Conservation (phyloP, 352 stramenopile species). For the Blastocystis sp. region DNA sequence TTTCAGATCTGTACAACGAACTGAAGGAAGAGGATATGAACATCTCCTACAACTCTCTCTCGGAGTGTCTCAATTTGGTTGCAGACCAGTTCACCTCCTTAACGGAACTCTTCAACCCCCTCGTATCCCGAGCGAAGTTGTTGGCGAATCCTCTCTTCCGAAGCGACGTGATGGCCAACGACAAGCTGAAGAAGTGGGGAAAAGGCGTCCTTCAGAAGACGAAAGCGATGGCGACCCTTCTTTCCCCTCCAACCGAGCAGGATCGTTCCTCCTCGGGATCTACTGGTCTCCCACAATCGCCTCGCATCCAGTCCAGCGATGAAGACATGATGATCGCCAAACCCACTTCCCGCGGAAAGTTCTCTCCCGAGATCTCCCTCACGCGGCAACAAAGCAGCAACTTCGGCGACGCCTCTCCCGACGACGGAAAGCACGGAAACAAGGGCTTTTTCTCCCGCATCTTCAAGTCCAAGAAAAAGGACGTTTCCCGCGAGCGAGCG, state of each 20-base stretch:
- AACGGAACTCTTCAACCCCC: conserved; percentile 29
- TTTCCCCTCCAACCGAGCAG: background rate
- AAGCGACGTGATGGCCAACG: conserved; percentile 21
- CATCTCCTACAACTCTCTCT: conserved; percentile 42
- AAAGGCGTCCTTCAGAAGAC: conserved; percentile 47
- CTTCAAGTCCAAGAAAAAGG: conserved; percentile 40
- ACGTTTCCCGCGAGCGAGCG: background rate
- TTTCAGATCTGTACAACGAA: conserved; percentile 39
- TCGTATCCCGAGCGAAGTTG: conserved; percentile 7
- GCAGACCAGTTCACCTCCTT: conserved; percentile 2
- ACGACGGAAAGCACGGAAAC: background rate
- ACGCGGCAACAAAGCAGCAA: background rate
- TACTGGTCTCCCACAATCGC: no score
- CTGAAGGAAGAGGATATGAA: conserved; percentile 47
- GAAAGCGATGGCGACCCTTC: conserved; percentile 6
- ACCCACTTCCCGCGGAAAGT: background rate
- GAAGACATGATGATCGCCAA: background rate
- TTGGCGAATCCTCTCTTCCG: conserved; percentile 31
- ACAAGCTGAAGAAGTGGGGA: conserved; percentile 14
- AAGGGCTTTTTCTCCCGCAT: conserved; percentile 2
- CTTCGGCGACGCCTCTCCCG: background rate
- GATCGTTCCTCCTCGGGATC: background rate
- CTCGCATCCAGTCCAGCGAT: background rate
- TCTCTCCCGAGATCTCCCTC: background rate
- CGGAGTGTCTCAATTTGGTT: background rate